Base-by-base conservation (phyloP, 768 basidiomycete genomes). In the Tylopilus plumbeoviolaceoides region DNA sequence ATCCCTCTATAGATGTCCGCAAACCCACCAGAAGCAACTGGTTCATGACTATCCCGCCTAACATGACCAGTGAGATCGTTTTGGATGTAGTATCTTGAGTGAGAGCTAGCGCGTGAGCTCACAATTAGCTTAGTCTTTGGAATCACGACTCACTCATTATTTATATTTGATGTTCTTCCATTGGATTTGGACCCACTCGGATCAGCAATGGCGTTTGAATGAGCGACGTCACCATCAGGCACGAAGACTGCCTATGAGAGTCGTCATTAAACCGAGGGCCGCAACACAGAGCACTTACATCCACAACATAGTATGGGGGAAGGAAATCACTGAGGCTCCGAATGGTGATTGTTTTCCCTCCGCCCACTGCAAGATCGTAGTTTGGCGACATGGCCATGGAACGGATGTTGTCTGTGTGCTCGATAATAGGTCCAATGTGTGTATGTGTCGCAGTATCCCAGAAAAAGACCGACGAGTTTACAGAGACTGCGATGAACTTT, bases 1-100 rank as follows among this genome's bases (percentile, higher is more conserved):
- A 50, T 49, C 18, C 57, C 58, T 25, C 31, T 54, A 30, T 59
- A 59, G 15, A 59, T 59, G 40, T 59, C 58, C 21, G 58, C 58
- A 21, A 48, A 59, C 9, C 58, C 58, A 23, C 58, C 58, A 2
- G 52, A 59, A 28, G 58, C 49, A 17, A 55, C 47, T 9, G 58
- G 58, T 33, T 59, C 58, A 7, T 27, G 47, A 7, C 53, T 23
- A 7, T 55, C 57, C 20, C 58, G 58, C 38, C 20, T 45, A 21
- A 59, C 33, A 18, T 48, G 38, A 18, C 1, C 20, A 14, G 57
- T 59, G 14, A 59, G 48, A 41, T 59, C 58, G 8, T 53, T 54
- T 11, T 31, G 3, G 28, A 30, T 3, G 28, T 30, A 47, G 21
- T 20, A 44, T 18, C 57, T 58, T 45, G 4, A 28, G 36, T 14